phyloP scores from a whole-genome alignment of 2,329 filamentous ascomycete species.

The Aureobasidium subglaciale region DNA sequence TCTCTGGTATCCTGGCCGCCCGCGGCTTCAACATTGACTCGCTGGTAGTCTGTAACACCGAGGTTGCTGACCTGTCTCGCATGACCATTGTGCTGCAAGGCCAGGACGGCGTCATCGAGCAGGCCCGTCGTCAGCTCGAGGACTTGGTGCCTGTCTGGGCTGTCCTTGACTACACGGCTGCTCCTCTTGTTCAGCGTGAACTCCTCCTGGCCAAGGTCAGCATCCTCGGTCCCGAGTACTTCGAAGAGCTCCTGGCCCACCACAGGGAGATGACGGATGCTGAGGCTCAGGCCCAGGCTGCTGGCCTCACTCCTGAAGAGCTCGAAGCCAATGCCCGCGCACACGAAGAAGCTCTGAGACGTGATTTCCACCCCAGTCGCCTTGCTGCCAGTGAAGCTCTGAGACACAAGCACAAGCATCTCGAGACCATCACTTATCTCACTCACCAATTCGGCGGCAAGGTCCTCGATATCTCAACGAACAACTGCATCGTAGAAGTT shows the following conservation, averaged over 20 bases:
- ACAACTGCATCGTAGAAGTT: slow-evolving; percentile 95
- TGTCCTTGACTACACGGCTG: slow-evolving; percentile 88
- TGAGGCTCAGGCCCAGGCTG: slow-evolving; percentile 23
- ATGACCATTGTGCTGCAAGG: slow-evolving; percentile 98
- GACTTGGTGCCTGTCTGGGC: slow-evolving; percentile 98
- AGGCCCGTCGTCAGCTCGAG: slow-evolving; percentile 89
- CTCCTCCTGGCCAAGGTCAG: slow-evolving; percentile 93
- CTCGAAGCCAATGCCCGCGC: slow-evolving; percentile 18
- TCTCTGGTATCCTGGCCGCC: slow-evolving; percentile 91
- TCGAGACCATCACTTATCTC: slow-evolving; percentile 92
- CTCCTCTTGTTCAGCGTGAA: slow-evolving; percentile 91
- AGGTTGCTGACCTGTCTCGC: slow-evolving; percentile 90
- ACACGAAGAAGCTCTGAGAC: slow-evolving; percentile 33
- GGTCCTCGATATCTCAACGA: slow-evolving; percentile 94
- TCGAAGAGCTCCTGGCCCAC: slow-evolving; percentile 91
- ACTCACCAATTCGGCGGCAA: slow-evolving; percentile 97
- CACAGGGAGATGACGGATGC: slow-evolving; percentile 78
- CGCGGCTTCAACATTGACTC: slow-evolving; percentile 99
- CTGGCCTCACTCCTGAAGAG: slow-evolving; percentile 23
- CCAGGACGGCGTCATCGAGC: slow-evolving; percentile 94
- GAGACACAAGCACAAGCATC: slow-evolving; percentile 93
- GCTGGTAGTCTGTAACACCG: slow-evolving; percentile 93
- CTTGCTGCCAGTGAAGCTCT: slow-evolving; percentile 81
- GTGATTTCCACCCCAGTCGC: slow-evolving; percentile 83
- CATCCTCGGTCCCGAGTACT: slow-evolving; percentile 94